A percentile compares a stretch with the other conserved stretches of the same genome.
phyloP scores from a whole-genome alignment of 371 early-diverging fungal genomes.

The Sporodiniella umbellata region DNA sequence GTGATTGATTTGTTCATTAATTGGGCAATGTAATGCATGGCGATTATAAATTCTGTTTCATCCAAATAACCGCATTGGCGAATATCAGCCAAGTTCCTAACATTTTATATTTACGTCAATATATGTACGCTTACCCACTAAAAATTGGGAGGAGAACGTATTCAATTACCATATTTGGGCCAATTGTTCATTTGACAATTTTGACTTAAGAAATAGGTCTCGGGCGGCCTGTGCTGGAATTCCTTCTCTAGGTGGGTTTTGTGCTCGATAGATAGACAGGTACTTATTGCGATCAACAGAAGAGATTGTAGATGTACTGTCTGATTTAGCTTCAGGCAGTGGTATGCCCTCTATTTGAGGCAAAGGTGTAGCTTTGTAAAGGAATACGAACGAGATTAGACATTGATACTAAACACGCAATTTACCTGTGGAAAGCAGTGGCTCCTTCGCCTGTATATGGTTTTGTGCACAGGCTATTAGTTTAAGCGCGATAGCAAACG shows the following conservation, averaged over 20 bases:
- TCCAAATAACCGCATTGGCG: conserved; percentile 56
- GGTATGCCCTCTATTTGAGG: conserved; percentile 46
- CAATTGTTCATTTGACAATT: conserved; percentile 19
- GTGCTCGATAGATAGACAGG: conserved; percentile 14
- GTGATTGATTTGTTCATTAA: conserved; percentile 60
- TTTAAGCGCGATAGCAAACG: conserved; percentile 30
- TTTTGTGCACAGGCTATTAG: conserved; percentile 35
- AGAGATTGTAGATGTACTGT: conserved; percentile 4
- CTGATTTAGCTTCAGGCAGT: neutral
- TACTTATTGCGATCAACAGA: conserved; percentile 19
- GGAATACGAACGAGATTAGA: neutral
- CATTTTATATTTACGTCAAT: no score
- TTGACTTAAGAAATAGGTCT: conserved; percentile 20
- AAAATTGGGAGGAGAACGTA: neutral
- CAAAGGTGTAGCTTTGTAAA: conserved; percentile 27
- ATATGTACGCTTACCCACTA: no score
- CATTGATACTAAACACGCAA: no score
- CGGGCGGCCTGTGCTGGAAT: conserved; percentile 17
- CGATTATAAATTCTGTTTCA: conserved; percentile 65
- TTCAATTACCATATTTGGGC: conserved; percentile 24
- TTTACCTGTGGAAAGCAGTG: conserved; percentile 30
- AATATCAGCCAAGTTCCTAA: conserved; percentile 59
- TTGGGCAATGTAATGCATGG: conserved; percentile 72
- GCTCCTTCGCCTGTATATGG: conserved; percentile 15
- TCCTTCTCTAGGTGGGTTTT: conserved; percentile 12